Conservation (phyloP, 331 rosid genomes). For the Quercus lobata region DNA sequence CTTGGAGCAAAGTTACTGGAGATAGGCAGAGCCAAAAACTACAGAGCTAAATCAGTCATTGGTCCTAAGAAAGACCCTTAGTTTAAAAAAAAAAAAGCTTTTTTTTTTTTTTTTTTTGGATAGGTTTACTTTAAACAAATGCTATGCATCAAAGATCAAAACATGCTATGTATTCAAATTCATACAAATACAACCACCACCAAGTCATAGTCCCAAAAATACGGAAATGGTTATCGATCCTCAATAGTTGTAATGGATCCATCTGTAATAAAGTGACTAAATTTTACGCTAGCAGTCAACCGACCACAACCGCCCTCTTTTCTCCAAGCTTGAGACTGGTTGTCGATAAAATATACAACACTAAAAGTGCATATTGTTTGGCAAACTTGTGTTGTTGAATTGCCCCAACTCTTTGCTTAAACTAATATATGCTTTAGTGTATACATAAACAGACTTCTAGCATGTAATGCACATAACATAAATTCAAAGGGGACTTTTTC, state of each 20-base stretch:
- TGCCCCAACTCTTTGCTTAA: not conserved
- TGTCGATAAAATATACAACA: too few species aligned
- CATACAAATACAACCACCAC: too few species aligned
- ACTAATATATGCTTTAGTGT: not conserved
- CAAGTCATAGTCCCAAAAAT: too few species aligned
- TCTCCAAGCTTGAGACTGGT: too few species aligned
- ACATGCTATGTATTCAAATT: not conserved
- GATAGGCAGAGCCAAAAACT: not conserved
- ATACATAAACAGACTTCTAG: not conserved
- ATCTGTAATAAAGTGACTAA: too few species aligned
- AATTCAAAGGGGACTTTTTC: not conserved
- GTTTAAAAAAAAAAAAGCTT: not conserved
- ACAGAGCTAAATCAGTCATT: not conserved
- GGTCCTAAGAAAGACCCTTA: not conserved
- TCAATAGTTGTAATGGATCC: too few species aligned
- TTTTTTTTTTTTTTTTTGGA: too few species aligned
- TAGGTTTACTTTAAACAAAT: too few species aligned
- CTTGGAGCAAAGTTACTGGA: not conserved
- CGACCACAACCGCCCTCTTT: too few species aligned
- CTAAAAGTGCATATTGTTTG: not conserved
- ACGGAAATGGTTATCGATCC: too few species aligned
- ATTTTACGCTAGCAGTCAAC: too few species aligned
- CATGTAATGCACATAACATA: not conserved
- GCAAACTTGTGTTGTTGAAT: not conserved
- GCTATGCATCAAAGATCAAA: not conserved